Evolutionary conservation across 2,329 filamentous ascomycete species (phyloP).

Genomic region (Coniochaeta sp.): DNA sequence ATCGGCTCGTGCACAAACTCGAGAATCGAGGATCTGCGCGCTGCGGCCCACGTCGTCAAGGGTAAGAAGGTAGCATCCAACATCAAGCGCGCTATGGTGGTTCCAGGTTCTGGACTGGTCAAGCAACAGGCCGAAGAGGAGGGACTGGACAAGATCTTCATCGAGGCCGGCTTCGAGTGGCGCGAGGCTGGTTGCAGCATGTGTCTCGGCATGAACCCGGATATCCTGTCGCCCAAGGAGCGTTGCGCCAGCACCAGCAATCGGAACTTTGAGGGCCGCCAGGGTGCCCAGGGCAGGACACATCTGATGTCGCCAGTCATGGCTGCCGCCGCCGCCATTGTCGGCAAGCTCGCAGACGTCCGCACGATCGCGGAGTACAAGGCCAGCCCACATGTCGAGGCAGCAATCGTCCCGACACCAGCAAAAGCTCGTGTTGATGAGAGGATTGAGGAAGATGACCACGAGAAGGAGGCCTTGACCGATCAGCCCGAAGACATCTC

Average conservation of each 20-base stretch:
- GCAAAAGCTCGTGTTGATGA: conserved; percentile 45
- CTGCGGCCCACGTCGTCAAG: conserved; percentile 77
- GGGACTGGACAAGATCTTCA: conserved; percentile 88
- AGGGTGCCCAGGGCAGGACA: conserved; percentile 84
- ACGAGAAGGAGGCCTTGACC: conserved; percentile 42
- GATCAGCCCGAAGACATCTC: conserved; percentile 56
- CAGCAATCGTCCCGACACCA: conserved; percentile 30
- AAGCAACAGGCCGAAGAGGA: conserved; percentile 88
- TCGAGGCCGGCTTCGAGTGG: conserved; percentile 93
- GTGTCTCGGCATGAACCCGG: conserved; percentile 99
- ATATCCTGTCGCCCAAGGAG: conserved; percentile 87
- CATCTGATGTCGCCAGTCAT: conserved; percentile 97
- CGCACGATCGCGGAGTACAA: conserved; percentile 64
- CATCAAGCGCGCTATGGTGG: conserved; percentile 90
- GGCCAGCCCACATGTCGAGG: conserved; percentile 51
- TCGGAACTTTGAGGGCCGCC: conserved; percentile 94
- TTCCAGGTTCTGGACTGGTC: conserved; percentile 89
- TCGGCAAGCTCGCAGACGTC: conserved; percentile 87
- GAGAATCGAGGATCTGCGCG: conserved; percentile 88
- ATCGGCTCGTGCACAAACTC: conserved; percentile 98
- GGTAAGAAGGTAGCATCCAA: conserved; percentile 82
- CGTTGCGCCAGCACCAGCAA: conserved; percentile 94
- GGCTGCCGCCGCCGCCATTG: conserved; percentile 85
- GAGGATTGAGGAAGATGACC: conserved; percentile 40
- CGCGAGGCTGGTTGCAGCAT: conserved; percentile 97